Conservation (phyloP, 2,329 filamentous ascomycete species). For the Neurospora sp. region DNA sequence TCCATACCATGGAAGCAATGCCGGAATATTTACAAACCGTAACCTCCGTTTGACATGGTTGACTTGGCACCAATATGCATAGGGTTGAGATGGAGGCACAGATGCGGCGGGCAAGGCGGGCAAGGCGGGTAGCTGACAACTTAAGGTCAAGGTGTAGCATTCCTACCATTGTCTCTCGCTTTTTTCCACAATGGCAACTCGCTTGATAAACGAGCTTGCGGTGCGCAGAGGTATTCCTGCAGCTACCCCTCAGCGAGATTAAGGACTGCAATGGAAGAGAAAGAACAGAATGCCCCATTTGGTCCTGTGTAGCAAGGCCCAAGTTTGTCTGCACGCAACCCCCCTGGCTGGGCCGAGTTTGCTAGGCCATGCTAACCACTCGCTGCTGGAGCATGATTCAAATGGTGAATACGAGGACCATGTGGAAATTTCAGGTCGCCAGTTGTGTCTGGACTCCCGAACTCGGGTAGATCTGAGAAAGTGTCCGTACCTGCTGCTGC, state of each 20-base stretch:
- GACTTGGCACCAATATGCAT: slow-evolving; percentile 8
- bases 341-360: background rate
- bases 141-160: background rate
- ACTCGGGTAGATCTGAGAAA: background rate
- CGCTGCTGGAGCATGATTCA: background rate
- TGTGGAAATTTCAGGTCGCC: background rate
- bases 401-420: background rate
- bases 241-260: slow-evolving; percentile 6
- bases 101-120: background rate
- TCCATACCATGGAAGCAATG: background rate
- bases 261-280: slow-evolving; percentile 6
- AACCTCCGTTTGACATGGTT: background rate
- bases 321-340: background rate
- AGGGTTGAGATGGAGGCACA: slow-evolving; percentile 9
- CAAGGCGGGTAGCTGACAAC: background rate
- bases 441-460: background rate
- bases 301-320: background rate
- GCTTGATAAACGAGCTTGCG: background rate
- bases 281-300: background rate
- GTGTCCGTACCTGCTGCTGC: background rate
- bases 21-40: background rate
- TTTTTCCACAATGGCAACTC: background rate
- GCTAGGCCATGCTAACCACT: background rate
- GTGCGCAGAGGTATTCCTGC: background rate
- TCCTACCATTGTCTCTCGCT: background rate